Percentiles rank a stretch among this genome's conserved stretches.
Conservation (phyloP, 2,329 filamentous ascomycete species). For the Alternaria sp. region DNA sequence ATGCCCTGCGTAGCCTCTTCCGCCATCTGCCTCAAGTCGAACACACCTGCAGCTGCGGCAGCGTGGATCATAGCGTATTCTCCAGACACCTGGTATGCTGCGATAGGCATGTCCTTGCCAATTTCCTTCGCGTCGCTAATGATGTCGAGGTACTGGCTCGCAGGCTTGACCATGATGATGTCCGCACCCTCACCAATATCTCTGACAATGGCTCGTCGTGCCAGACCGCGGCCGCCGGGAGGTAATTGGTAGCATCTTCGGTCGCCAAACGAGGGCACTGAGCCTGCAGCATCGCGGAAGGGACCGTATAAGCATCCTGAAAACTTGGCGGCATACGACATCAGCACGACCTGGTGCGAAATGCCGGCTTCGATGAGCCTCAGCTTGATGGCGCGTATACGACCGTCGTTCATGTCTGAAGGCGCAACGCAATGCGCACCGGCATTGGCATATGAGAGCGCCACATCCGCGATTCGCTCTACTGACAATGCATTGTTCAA, state of each 20-base stretch:
- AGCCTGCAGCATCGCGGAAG: slow-evolving; percentile 95
- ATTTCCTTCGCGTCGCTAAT: slow-evolving; percentile 97
- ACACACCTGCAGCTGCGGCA: slow-evolving; percentile 92
- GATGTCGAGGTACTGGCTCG: slow-evolving; percentile 93
- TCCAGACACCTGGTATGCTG: slow-evolving; percentile 95
- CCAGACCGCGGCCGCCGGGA: slow-evolving; percentile 87
- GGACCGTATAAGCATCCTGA: slow-evolving; percentile 95
- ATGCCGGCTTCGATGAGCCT: slow-evolving; percentile 96
- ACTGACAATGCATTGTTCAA: slow-evolving; percentile 94
- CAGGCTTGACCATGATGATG: slow-evolving; percentile 99
- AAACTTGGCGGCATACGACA: slow-evolving; percentile 99
- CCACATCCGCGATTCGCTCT: slow-evolving; percentile 95
- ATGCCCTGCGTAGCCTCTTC: slow-evolving; percentile 96
- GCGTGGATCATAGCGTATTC: slow-evolving; percentile 99
- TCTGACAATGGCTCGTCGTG: slow-evolving; percentile 84
- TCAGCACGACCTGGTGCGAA: slow-evolving; percentile 86
- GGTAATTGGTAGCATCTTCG: slow-evolving; percentile 96
- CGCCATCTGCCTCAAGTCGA: slow-evolving; percentile 92
- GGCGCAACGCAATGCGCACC: slow-evolving; percentile 97
- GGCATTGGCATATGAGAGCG: slow-evolving; percentile 93
- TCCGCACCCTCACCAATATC: slow-evolving; percentile 95
- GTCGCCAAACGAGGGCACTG: slow-evolving; percentile 89
- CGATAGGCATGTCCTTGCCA: slow-evolving; percentile 87
- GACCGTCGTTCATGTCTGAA: slow-evolving; percentile 98
- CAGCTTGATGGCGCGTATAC: slow-evolving; percentile 95